A percentile compares a stretch with the other conserved stretches of the same genome.
Conservation (phyloP, 805 yeast species). For the Ascoidea rubescens region DNA sequence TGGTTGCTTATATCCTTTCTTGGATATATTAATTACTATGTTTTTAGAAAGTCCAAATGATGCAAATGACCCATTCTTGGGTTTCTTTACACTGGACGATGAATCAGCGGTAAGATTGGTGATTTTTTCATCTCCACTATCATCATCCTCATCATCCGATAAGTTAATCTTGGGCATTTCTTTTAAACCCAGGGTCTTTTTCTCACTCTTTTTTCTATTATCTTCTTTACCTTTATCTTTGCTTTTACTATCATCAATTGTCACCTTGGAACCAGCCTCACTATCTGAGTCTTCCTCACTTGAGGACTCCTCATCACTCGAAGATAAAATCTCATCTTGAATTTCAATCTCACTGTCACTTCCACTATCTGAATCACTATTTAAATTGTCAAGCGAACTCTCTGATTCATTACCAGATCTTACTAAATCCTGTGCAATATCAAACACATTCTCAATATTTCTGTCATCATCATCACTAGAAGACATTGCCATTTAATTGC, state of each 20-base stretch:
- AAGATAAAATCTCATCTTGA: too few species aligned
- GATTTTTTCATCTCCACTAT: conserved; percentile 27
- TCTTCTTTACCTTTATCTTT: background rate
- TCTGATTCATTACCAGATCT: too few species aligned
- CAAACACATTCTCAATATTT: too few species aligned
- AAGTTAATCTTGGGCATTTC: conserved; percentile 38
- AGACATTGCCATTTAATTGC: too few species aligned
- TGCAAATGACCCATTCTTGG: conserved; percentile 72
- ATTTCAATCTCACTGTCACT: too few species aligned
- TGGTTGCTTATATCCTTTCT: conserved; percentile 87
- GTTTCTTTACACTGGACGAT: conserved; percentile 34
- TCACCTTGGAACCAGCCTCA: background rate
- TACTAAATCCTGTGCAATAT: too few species aligned
- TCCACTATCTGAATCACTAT: too few species aligned
- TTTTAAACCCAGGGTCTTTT: background rate
- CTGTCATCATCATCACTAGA: too few species aligned
- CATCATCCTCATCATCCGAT: conserved; percentile 38
- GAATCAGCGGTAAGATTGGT: conserved; percentile 15
- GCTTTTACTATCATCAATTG: background rate
- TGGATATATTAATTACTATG: conserved; percentile 52
- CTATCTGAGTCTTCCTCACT: too few species aligned
- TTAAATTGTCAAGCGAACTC: too few species aligned
- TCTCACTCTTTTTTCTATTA: too few species aligned
- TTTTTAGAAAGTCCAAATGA: conserved; percentile 78
- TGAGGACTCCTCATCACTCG: too few species aligned